These are phyloP conservation scores for Naganishia onofrii DNA, from an alignment of 768 basidiomycete species.

Conservation along the genomic window DNA sequence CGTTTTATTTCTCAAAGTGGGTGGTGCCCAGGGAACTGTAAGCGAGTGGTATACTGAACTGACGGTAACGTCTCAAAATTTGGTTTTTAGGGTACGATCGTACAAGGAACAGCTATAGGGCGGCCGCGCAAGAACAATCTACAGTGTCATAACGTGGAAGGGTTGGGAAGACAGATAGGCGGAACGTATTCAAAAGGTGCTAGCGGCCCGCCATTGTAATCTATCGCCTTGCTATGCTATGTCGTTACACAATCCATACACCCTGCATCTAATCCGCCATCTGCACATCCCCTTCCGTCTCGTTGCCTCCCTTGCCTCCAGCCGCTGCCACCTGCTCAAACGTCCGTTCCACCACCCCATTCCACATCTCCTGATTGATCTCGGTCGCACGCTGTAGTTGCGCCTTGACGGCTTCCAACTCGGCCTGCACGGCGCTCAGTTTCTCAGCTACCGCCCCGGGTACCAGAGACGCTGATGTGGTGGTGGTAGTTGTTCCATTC, in stretches of 20 bases:
- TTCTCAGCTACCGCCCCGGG: conserved; percentile 5
- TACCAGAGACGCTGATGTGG: not conserved
- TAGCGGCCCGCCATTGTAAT: not conserved
- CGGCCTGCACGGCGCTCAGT: conserved; percentile 62
- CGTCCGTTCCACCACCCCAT: conserved; percentile 64
- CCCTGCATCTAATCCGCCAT: not conserved
- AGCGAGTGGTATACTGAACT: no score
- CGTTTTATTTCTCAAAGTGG: conserved; percentile 90
- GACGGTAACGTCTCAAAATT: no score
- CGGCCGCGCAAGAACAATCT: no score
- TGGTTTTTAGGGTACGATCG: conserved; percentile 8
- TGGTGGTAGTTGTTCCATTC: not conserved
- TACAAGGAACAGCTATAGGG: conserved; percentile 6
- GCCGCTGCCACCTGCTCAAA: conserved; percentile 21
- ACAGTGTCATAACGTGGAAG: not conserved
- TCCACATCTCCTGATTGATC: conserved; percentile 95
- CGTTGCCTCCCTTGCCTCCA: not conserved
- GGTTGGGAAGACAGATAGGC: not conserved
- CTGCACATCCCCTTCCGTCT: conserved; percentile 2
- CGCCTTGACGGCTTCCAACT: conserved; percentile 64
- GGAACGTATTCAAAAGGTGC: not conserved
- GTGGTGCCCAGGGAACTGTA: no score
- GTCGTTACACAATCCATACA: no score
- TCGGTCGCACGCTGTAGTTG: conserved; percentile 79
- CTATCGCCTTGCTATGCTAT: no score